Conservation (phyloP, 768 basidiomycete species). For the Amanita phalloides region DNA sequence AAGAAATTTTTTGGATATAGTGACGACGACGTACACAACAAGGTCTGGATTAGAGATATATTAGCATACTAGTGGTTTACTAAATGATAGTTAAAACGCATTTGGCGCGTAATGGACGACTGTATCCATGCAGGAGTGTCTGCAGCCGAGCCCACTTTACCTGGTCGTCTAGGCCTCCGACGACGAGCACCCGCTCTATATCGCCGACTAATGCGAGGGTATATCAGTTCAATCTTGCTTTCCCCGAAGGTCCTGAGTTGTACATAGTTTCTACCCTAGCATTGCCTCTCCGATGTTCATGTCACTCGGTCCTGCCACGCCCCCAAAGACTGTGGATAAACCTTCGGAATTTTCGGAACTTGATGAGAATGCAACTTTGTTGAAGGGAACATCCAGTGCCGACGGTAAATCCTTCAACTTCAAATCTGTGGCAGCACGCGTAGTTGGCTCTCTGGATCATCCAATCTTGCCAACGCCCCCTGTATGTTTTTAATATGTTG, state of each 20-base stretch:
- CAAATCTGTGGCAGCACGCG: conserved; percentile 24
- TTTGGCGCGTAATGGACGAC: conserved; percentile 90
- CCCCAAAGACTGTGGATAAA: conserved; percentile 12
- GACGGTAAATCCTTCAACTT: conserved; percentile 11
- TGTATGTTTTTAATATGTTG: conserved; percentile 29
- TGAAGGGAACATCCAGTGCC: conserved; percentile 6
- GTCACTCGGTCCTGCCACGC: conserved; percentile 19
- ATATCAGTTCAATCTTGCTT: conserved; percentile 8
- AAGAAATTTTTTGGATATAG: conserved; percentile 61
- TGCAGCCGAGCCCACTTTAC: conserved; percentile 66
- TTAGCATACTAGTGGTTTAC: not conserved
- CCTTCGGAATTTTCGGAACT: conserved; percentile 9
- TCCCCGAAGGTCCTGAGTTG: not conserved
- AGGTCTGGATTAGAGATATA: conserved; percentile 29
- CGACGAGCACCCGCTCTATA: conserved; percentile 87
- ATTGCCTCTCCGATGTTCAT: conserved; percentile 23
- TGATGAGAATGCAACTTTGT: conserved; percentile 8
- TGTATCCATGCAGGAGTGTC: conserved; percentile 85
- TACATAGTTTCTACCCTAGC: conserved; percentile 36
- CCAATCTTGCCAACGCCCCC: conserved; percentile 74
- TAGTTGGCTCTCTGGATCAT: conserved; percentile 75
- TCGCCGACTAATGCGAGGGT: conserved; percentile 85
- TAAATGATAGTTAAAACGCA: conserved; percentile 43
- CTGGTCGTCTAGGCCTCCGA: conserved; percentile 72
- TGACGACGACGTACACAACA: conserved; percentile 63